Conservation (phyloP, 2,329 filamentous ascomycete species). For the Xenosphaeropsis pyriputrescens region DNA sequence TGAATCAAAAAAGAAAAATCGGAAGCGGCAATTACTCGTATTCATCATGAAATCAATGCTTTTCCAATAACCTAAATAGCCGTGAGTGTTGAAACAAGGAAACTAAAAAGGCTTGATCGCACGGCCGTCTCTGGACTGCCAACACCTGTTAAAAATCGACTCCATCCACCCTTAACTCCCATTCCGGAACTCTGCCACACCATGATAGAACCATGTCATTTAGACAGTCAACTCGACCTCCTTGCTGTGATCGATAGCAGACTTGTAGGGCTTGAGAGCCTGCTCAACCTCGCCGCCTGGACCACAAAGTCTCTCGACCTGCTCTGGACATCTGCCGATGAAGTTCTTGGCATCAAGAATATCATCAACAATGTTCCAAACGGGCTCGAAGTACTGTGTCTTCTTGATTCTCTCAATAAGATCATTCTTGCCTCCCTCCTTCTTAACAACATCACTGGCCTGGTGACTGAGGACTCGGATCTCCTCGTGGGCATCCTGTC, state of each 20-base stretch:
- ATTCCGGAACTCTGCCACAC: too few species aligned
- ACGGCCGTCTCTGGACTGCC: too few species aligned
- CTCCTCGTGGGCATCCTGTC: conserved; percentile 77
- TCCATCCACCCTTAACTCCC: too few species aligned
- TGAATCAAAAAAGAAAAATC: too few species aligned
- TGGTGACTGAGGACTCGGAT: conserved; percentile 73
- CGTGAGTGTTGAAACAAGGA: too few species aligned
- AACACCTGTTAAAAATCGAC: too few species aligned
- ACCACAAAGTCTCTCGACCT: conserved; percentile 33
- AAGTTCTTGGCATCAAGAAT: conserved; percentile 51
- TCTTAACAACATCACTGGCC: conserved; percentile 58
- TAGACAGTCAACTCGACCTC: conserved; percentile 10
- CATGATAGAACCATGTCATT: too few species aligned
- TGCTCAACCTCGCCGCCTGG: conserved; percentile 30
- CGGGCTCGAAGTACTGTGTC: conserved; percentile 60
- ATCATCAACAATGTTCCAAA: conserved; percentile 52
- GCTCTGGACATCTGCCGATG: conserved; percentile 36
- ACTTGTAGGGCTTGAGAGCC: conserved; percentile 29
- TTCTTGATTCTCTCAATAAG: conserved; percentile 63
- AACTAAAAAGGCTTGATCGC: too few species aligned
- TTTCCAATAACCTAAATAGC: too few species aligned
- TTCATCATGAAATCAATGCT: too few species aligned
- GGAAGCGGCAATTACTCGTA: too few species aligned
- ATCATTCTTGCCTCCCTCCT: conserved; percentile 64
- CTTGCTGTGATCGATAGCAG: conserved; percentile 12